Evolutionary conservation across 75 land plant species (phyloP).

Genomic region (Picea glauca): DNA sequence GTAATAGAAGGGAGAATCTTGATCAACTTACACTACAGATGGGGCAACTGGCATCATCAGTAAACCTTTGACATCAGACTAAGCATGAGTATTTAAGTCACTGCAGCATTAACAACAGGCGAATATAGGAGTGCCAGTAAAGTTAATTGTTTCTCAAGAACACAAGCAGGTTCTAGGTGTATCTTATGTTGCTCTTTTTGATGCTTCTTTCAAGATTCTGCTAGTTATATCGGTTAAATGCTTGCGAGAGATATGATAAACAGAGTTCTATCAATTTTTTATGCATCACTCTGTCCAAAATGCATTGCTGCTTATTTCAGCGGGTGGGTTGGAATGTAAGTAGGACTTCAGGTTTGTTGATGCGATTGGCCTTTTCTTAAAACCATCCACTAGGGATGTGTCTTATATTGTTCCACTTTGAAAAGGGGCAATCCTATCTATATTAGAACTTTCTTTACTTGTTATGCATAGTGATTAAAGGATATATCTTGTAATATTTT

Average conservation of each 20-base stretch:
- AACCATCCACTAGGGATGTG: neutral
- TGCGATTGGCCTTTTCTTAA: neutral
- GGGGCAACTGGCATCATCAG: slow-evolving; percentile 3
- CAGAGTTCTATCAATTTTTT: neutral
- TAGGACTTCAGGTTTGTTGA: neutral
- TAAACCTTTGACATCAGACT: neutral
- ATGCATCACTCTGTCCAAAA: neutral
- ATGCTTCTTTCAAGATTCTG: neutral
- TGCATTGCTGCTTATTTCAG: neutral
- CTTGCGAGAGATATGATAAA: neutral
- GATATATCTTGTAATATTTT: no score
- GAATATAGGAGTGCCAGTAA: neutral
- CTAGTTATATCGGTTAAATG: neutral
- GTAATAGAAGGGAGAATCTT: slow-evolving; percentile 17
- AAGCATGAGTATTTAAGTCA: neutral
- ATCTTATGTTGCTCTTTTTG: neutral
- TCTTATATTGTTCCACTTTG: neutral
- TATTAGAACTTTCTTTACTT: no score
- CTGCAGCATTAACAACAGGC: neutral
- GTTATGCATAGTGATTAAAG: no score
- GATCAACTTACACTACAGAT: slow-evolving; percentile 31
- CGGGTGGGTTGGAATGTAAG: neutral
- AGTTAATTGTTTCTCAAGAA: no score
- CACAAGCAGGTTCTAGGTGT: neutral
- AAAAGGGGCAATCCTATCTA: no score